Evolutionary conservation across 2,329 filamentous ascomycete species (phyloP).

Genomic region (Sporothrix globosa): DNA sequence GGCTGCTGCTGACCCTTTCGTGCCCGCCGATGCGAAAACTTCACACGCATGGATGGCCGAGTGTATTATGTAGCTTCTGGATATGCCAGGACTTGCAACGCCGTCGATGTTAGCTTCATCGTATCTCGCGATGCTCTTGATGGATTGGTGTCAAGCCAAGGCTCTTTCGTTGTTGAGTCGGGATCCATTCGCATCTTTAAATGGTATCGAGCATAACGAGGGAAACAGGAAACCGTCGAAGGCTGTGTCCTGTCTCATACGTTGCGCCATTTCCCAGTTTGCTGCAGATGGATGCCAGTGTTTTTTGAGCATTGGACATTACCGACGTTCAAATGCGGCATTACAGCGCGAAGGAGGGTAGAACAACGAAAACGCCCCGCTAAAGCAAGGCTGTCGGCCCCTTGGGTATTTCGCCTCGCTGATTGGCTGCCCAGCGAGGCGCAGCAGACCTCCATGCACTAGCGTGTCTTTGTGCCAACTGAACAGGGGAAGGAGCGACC

Average conservation of each 20-base stretch:
- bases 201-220: slow-evolving; percentile 6
- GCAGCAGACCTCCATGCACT: slow-evolving; percentile 14
- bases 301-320: background rate
- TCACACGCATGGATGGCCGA: slow-evolving; percentile 1
- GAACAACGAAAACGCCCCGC: background rate
- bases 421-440: slow-evolving; percentile 23
- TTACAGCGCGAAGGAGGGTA: slow-evolving; percentile 17
- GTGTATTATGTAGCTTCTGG: background rate
- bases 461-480: slow-evolving; percentile 5
- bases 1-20: background rate
- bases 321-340: slow-evolving; percentile 16
- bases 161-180: background rate
- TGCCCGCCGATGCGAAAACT: background rate
- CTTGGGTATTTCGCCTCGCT: background rate
- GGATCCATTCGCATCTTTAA: background rate
- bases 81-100: background rate
- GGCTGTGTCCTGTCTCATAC: background rate
- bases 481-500: background rate
- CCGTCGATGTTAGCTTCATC: background rate
- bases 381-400: slow-evolving; percentile 14
- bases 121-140: background rate
- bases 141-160: too few relatives aligned
- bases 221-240: too few relatives aligned
- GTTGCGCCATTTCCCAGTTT: slow-evolving; percentile 8
- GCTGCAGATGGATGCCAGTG: background rate